Evolutionary conservation across 148 eudicot genomes (phyloP), one percentile per base, ranked within the genome.

Genomic region (Vaccinium vitisidaea): DNA sequence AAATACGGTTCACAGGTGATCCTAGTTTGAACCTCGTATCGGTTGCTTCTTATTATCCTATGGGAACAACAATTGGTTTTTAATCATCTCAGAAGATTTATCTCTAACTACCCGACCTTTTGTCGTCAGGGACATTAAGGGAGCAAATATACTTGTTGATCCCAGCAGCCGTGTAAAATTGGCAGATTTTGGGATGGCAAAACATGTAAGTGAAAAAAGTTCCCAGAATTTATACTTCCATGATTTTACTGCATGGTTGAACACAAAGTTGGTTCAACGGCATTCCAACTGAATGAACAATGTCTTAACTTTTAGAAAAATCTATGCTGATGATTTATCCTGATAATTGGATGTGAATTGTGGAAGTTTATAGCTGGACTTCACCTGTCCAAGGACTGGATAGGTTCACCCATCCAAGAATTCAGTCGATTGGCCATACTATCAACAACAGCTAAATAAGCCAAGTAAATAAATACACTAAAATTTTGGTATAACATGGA

Each of bases 101-200:
- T 50, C 52, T 27, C 77, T 79, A 52, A 49, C 80, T 75, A 25
- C 59, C 59, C 39, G 36, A 12, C 80, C 55, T 27, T 61, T 80
- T 88, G 8, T 77, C 25, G 67, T 78, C 89, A 93, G 96, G 87
- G 96, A 93, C 83, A 91, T 93, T 48, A 93, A 93, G 89, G 94
- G 96, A 79, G 96, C 96, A 82, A 93, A 93, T 87, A 90, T 93
- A 81, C 91, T 93, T 63, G 96, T 92, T 30, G 94, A 90, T 67
- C 92, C 94, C 75, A 90, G 81, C 69, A 94, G 94, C 70, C 86
- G 89, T 81, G 92, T 93, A 55, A 93, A 90, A 85, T 86, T 93
- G 84, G 96, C 96, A 58, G 96, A 93, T 85, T 93, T 93, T 88
- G 93, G 96, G 75, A 92, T 93, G 96, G 94, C 96, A 63, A 93